Evolutionary conservation across 1,284 basidiomycete species (phyloP), one percentile per base, ranked within the genome.

Genomic region (Schizophyllum commune): DNA sequence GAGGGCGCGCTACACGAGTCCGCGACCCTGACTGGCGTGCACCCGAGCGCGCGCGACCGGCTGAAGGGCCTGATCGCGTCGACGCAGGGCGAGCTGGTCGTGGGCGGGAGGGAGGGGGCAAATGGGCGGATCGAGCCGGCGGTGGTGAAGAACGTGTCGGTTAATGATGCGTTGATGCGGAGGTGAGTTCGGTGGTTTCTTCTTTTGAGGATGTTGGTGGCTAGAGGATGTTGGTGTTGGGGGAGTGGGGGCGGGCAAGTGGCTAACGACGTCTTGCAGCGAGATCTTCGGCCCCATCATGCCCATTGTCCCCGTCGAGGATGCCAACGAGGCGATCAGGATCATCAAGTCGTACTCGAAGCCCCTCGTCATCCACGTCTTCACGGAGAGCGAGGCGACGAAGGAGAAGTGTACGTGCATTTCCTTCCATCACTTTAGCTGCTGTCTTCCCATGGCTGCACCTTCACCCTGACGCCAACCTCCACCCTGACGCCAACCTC

Each of bases 251-350:
- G n/a, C n/a, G n/a, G n/a, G n/a, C n/a, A n/a, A n/a, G n/a, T 56
- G 17, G 5, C 52, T 8, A 5, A 20, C 4, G 52, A 27, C 53
- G 5, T 20, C 34, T 52, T 17, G 39, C 60, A 84, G 82, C 60
- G 89, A 91, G 68, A 78, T 91, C 17, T 91, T 93, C 69, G 91
- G 89, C 1, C 90, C 91, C 5, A 66, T 93, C 5, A 75, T 96
- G 21, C 88, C 92, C 6, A 81, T 97, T 58, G 77, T 96, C 0
- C 83, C 90, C 0, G 85, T 95, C 20, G 82, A 88, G 61, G 71
- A 82, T 63, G 63, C 92, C 11, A 88, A 93, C 33, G 85, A 84
- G 55, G 92, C 88, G 2, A 86, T 94, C 63, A 76, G 77, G 21
- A 86, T 86, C 64, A 80, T 94, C 61, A 91, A 91, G 68, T 69